phyloP scores from a whole-genome alignment of 768 basidiomycete genomes.

The Mycena leptocephala region DNA sequence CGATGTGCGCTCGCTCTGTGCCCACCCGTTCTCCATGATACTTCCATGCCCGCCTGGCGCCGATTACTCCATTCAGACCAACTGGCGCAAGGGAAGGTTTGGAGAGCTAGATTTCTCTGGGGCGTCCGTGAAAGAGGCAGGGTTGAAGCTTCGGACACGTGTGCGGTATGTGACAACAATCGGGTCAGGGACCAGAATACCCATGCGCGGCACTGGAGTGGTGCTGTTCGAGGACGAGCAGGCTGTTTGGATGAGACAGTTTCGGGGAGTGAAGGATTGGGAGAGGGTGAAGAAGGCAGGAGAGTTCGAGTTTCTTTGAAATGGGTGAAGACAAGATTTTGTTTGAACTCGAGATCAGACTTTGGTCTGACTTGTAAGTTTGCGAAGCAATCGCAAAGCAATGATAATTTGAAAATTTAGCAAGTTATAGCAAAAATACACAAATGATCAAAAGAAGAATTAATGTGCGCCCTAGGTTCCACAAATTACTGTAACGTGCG shows the following conservation, averaged over 20 bases:
- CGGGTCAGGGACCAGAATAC: background rate
- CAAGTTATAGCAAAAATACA: no score
- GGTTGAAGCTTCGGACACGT: background rate
- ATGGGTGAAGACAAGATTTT: no score
- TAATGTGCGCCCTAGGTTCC: no score
- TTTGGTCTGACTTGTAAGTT: no score
- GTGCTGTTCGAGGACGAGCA: constrained; percentile 24
- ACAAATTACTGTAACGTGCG: no score
- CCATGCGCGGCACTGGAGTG: background rate
- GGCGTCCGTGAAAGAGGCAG: background rate
- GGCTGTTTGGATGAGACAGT: constrained; percentile 24
- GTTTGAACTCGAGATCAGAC: no score
- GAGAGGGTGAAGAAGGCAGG: no score
- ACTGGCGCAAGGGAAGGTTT: constrained; percentile 4
- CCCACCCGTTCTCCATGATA: background rate
- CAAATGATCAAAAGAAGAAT: no score
- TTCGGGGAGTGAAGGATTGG: constrained; percentile 6
- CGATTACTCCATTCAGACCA: background rate
- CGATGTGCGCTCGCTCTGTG: constrained; percentile 1
- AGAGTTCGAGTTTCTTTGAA: no score
- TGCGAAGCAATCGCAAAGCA: no score
- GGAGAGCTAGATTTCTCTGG: constrained; percentile 7
- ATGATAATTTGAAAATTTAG: no score
- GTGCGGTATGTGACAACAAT: background rate
- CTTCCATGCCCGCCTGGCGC: constrained; percentile 6